Evolutionary conservation across 1,139 yeast genomes (phyloP).

Genomic region (Pichia sp.): DNA sequence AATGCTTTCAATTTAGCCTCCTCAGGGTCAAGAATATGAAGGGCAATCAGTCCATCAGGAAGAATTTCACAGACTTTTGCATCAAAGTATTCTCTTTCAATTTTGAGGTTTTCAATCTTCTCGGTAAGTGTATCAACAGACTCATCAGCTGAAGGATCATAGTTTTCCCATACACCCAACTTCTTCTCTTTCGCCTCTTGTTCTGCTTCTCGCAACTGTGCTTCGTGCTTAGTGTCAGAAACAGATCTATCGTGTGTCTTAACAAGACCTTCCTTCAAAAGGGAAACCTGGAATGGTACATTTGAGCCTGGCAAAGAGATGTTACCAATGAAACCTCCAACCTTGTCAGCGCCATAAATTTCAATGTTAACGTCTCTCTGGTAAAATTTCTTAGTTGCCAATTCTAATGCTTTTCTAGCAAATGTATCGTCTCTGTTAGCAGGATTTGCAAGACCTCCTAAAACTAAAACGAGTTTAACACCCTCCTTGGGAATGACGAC

Average conservation of each 20-base stretch:
- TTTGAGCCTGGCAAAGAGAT: slow-evolving; percentile 46
- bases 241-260: slow-evolving; percentile 62
- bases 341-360: slow-evolving; percentile 62
- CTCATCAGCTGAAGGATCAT: slow-evolving; percentile 33
- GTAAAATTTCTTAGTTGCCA: slow-evolving; percentile 46
- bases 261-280: slow-evolving; percentile 60
- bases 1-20: slow-evolving; percentile 35
- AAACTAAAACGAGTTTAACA: slow-evolving; percentile 57
- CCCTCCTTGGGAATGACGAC: slow-evolving; percentile 68
- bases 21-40: slow-evolving; percentile 39
- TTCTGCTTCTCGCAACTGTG: slow-evolving; percentile 55
- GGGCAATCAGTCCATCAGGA: slow-evolving; percentile 45
- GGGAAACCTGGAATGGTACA: slow-evolving; percentile 53
- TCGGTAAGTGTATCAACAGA: slow-evolving; percentile 21
- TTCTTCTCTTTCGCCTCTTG: slow-evolving; percentile 47
- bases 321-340: slow-evolving; percentile 78
- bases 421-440: slow-evolving; percentile 32
- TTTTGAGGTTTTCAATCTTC: slow-evolving; percentile 23
- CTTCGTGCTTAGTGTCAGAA: slow-evolving; percentile 45
- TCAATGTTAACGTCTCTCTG: slow-evolving; percentile 73
- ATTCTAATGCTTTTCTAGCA: slow-evolving; percentile 49
- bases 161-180: slow-evolving; percentile 63
- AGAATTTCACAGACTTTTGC: slow-evolving; percentile 52
- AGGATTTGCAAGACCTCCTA: slow-evolving; percentile 64
- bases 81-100: slow-evolving; percentile 45